phyloP scores from a whole-genome alignment of 208 protist species.

The Leishmania tropica region DNA sequence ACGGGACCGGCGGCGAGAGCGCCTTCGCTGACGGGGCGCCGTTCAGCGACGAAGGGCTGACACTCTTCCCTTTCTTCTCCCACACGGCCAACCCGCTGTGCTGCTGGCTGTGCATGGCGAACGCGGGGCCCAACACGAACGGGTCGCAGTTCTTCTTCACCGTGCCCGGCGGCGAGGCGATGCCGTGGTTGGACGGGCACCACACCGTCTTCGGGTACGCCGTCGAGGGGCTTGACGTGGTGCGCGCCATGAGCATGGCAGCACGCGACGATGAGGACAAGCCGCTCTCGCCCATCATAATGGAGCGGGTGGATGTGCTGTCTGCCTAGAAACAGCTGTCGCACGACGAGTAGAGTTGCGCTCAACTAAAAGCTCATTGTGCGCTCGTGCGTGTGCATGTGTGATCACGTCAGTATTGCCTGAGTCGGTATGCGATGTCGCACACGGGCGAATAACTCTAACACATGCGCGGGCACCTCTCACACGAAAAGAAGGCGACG shows the following conservation, averaged over 20 bases:
- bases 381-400: not conserved
- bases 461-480: not conserved
- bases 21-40: slow-evolving; percentile 79
- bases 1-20: slow-evolving; percentile 93
- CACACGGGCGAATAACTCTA: not conserved
- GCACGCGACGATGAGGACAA: slow-evolving; percentile 47
- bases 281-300: slow-evolving; percentile 62
- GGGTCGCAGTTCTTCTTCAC: slow-evolving; percentile 93
- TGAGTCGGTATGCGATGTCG: not conserved
- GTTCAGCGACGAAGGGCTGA: slow-evolving; percentile 93
- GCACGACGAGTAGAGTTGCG: slow-evolving; percentile 11
- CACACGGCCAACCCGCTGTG: slow-evolving; percentile 43
- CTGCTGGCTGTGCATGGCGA: slow-evolving; percentile 87
- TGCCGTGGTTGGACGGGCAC: slow-evolving; percentile 88
- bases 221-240: slow-evolving; percentile 59
- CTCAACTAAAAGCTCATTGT: not conserved
- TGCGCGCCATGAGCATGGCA: slow-evolving; percentile 52
- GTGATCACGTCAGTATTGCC: not conserved
- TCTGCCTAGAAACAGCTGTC: slow-evolving; percentile 3
- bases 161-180: slow-evolving; percentile 45
- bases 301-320: slow-evolving; percentile 51
- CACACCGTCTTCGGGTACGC: slow-evolving; percentile 96
- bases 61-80: slow-evolving; percentile 61
- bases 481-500: not conserved
- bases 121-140: slow-evolving; percentile 84